A percentile compares a stretch with the other conserved stretches of the same genome.
Conservation (phyloP, 768 basidiomycete species). For the Cystofilobasidium capitatum region DNA sequence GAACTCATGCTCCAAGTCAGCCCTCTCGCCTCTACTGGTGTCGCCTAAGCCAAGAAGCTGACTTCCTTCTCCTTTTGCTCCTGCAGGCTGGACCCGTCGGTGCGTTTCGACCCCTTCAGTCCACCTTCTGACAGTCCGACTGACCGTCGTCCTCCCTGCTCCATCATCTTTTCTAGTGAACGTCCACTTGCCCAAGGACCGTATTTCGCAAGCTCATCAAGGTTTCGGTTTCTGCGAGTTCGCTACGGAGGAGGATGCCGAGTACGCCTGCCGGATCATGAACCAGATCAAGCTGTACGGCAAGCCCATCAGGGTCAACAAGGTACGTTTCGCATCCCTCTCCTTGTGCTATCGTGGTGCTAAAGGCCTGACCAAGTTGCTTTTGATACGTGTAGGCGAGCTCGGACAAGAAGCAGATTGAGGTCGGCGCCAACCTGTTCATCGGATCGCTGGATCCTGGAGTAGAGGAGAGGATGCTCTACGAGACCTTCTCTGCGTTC, state of each 20-base stretch:
- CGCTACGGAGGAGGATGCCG: conserved; percentile 95
- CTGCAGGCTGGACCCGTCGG: conserved; percentile 92
- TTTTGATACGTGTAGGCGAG: conserved; percentile 56
- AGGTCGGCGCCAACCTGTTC: conserved; percentile 95
- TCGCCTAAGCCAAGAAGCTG: neutral
- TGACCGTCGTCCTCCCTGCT: neutral
- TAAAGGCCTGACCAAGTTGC: neutral
- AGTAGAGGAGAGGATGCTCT: conserved; percentile 83
- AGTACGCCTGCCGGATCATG: conserved; percentile 99
- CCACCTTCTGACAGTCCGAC: neutral
- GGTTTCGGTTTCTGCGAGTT: conserved; percentile 99
- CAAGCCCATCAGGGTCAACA: conserved; percentile 97
- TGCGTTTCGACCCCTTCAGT: conserved; percentile 42
- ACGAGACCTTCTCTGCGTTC: conserved; percentile 92
- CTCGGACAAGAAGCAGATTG: conserved; percentile 94
- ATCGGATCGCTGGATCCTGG: conserved; percentile 91
- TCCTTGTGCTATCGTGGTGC: neutral
- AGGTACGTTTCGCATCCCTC: conserved; percentile 52
- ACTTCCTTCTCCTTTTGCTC: neutral
- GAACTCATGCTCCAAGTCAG: conserved; percentile 68
- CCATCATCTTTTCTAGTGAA: conserved; percentile 53
- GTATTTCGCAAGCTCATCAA: conserved; percentile 96
- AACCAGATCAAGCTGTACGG: conserved; percentile 99
- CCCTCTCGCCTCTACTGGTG: neutral
- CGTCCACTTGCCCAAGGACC: conserved; percentile 95